phyloP scores from a whole-genome alignment of 345 rosid species.

The Hevea brasiliensis region DNA sequence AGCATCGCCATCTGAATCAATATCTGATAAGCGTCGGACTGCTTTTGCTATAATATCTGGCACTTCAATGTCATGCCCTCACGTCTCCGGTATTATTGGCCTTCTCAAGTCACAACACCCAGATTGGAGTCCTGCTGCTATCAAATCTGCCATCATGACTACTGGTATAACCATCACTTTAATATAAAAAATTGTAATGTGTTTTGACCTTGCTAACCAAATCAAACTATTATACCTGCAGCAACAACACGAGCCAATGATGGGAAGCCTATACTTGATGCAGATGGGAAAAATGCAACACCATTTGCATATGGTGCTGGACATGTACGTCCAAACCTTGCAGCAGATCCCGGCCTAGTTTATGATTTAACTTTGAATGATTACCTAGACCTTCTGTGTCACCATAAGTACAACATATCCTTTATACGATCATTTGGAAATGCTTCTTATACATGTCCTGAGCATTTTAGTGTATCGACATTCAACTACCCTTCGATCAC shows the following conservation, averaged over 20 bases:
- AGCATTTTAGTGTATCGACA: conserved; percentile 22
- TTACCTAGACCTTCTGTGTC: conserved; percentile 23
- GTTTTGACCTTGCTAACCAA: neutral
- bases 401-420: too few relatives aligned
- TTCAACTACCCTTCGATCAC: conserved; percentile 55
- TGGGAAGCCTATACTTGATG: conserved; percentile 7
- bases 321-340: conserved; percentile 26
- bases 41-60: conserved; percentile 29
- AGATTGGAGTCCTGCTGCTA: conserved; percentile 46
- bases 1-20: conserved; percentile 11
- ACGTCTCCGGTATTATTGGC: conserved; percentile 41
- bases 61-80: conserved; percentile 47
- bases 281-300: neutral
- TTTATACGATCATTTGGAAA: too few relatives aligned
- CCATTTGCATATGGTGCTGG: conserved; percentile 37
- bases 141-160: conserved; percentile 51
- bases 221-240: neutral
- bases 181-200: too few relatives aligned
- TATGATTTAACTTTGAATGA: conserved; percentile 26
- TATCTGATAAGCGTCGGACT: neutral
- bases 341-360: conserved; percentile 32
- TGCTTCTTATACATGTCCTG: conserved; percentile 22
- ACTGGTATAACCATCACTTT: conserved; percentile 27
- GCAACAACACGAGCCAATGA: conserved; percentile 10
- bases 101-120: conserved; percentile 42